Conservation (phyloP, 2,329 filamentous ascomycete genomes). For the Aspergillus melleus region DNA sequence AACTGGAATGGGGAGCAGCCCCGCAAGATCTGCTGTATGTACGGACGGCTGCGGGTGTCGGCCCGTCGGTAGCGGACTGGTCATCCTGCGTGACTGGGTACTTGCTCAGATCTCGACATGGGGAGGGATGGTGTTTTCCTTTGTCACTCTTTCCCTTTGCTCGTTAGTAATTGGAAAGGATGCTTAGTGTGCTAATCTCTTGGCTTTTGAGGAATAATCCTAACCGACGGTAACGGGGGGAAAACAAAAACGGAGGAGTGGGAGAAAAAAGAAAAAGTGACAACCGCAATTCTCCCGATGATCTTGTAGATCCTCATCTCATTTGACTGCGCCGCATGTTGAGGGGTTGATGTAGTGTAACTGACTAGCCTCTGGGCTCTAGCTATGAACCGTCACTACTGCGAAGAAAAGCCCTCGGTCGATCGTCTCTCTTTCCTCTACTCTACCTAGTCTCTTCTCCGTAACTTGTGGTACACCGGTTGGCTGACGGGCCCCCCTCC, state of each 20-base stretch:
- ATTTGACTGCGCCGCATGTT: constrained; percentile 1
- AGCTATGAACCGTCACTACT: background rate
- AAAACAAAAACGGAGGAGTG: background rate
- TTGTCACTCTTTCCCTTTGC: background rate
- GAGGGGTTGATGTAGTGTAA: constrained; percentile 2
- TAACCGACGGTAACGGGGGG: background rate
- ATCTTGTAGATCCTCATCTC: constrained; percentile 8
- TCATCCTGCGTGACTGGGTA: constrained; percentile 8
- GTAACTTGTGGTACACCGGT: background rate
- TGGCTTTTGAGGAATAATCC: background rate
- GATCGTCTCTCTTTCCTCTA: background rate
- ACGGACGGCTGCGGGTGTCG: constrained; percentile 27
- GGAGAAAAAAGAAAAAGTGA: background rate
- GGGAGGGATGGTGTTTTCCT: background rate
- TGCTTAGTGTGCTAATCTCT: background rate
- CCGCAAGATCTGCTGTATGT: constrained; percentile 27
- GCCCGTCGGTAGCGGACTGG: constrained; percentile 25
- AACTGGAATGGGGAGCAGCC: constrained; percentile 11
- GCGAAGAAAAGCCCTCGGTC: background rate
- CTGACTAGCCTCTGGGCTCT: background rate
- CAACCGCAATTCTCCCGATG: background rate
- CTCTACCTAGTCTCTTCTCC: background rate
- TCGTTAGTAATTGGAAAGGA: background rate
- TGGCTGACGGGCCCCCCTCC: background rate
- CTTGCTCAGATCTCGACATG: constrained; percentile 2